These are phyloP conservation scores for Bullera alba DNA, from an alignment of 768 basidiomycete species.

Conservation along the genomic window DNA sequence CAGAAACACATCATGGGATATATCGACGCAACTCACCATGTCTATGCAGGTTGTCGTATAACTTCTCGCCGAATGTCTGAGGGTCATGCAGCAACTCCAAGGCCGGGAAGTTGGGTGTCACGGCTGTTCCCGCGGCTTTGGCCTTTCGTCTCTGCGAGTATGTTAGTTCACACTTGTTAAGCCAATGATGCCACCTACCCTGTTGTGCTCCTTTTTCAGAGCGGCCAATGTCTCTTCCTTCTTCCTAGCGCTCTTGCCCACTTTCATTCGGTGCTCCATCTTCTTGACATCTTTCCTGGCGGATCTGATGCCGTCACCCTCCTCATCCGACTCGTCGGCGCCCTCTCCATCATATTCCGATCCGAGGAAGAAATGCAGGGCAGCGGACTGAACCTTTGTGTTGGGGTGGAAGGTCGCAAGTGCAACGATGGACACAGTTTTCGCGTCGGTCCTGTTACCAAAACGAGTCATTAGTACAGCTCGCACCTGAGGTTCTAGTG, in stretches of 20 bases:
- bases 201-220: slow-evolving; percentile 61
- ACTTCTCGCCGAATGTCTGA: slow-evolving; percentile 87
- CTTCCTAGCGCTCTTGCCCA: slow-evolving; percentile 59
- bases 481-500: too few species aligned
- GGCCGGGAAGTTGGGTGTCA: slow-evolving; percentile 70
- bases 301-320: slow-evolving; percentile 50
- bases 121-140: slow-evolving; percentile 45
- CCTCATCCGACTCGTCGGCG: slow-evolving; percentile 66
- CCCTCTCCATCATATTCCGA: slow-evolving; percentile 61
- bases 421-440: slow-evolving; percentile 84
- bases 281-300: slow-evolving; percentile 63
- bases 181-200: slow-evolving; percentile 49
- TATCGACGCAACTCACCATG: slow-evolving; percentile 51
- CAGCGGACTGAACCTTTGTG: slow-evolving; percentile 87
- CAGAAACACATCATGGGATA: background rate
- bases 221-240: slow-evolving; percentile 54
- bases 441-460: slow-evolving; percentile 76
- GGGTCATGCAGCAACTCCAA: slow-evolving; percentile 89
- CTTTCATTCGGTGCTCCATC: slow-evolving; percentile 57
- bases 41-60: slow-evolving; percentile 72
- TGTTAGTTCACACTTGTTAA: slow-evolving; percentile 2
- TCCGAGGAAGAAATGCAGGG: slow-evolving; percentile 94
- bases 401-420: slow-evolving; percentile 89
- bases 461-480: background rate
- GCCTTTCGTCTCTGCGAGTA: slow-evolving; percentile 44